Conservation (phyloP, 805 yeast genomes). For the Hermanozyma aechmeae region DNA sequence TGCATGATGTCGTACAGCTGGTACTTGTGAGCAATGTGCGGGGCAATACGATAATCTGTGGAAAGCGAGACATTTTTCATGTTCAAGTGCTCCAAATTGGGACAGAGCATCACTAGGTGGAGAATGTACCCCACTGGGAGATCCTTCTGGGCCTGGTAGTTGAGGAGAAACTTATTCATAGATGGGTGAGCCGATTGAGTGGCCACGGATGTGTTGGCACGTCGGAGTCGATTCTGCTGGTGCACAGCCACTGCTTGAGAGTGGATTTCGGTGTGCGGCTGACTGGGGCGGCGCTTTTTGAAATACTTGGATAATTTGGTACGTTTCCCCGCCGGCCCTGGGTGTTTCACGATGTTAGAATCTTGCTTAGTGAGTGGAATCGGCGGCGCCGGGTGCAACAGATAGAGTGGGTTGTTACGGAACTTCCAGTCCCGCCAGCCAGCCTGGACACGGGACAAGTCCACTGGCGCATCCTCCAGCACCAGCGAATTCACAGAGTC, state of each 20-base stretch:
- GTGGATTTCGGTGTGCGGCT: slow-evolving; percentile 26
- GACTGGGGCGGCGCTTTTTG: slow-evolving; percentile 6
- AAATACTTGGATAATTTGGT: slow-evolving; percentile 10
- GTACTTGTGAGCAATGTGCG: slow-evolving; percentile 24
- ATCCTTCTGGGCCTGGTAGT: slow-evolving; percentile 62
- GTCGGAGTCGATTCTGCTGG: no score
- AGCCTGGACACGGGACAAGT: slow-evolving; percentile 39
- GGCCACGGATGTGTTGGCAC: no score
- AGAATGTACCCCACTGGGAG: slow-evolving; percentile 70
- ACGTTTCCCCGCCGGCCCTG: slow-evolving; percentile 9
- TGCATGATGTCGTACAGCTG: slow-evolving; percentile 29
- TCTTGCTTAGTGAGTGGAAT: slow-evolving; percentile 7
- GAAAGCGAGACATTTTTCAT: slow-evolving; percentile 57
- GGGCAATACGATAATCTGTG: slow-evolving; percentile 50
- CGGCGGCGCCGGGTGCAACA: slow-evolving; percentile 16
- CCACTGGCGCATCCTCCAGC: slow-evolving; percentile 3
- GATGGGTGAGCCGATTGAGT: slow-evolving; percentile 40
- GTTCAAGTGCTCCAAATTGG: slow-evolving; percentile 45
- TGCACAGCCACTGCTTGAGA: slow-evolving; percentile 11
- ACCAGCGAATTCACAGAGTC: no score
- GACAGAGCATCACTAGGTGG: slow-evolving; percentile 61
- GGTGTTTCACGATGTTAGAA: slow-evolving; percentile 4
- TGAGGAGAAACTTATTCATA: slow-evolving; percentile 50
- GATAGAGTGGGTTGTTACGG: slow-evolving; percentile 60
- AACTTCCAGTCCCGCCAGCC: slow-evolving; percentile 93